phyloP scores from a whole-genome alignment of 768 basidiomycete species.

The Kwoniella mangroviensis region DNA sequence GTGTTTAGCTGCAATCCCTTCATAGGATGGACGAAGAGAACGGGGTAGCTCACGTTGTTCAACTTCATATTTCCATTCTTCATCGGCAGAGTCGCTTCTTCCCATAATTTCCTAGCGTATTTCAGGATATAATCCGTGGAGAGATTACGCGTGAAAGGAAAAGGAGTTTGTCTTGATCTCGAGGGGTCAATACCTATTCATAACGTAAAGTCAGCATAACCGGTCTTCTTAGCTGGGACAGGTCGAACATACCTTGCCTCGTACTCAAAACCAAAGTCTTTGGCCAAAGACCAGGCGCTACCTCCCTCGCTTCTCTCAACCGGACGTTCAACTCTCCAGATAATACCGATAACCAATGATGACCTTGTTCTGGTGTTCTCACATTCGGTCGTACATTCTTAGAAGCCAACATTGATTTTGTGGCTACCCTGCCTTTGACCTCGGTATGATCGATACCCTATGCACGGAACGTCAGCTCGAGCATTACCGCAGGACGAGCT shows the following conservation, averaged over 20 bases:
- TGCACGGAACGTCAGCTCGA: conserved; percentile 14
- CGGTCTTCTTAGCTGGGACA: neutral
- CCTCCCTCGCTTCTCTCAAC: conserved; percentile 77
- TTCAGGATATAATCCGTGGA: conserved; percentile 76
- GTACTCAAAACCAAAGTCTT: conserved; percentile 83
- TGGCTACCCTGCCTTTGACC: conserved; percentile 81
- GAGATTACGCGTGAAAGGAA: conserved; percentile 78
- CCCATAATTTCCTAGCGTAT: conserved; percentile 81
- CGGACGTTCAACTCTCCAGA: conserved; percentile 87
- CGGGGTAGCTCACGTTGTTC: conserved; percentile 63
- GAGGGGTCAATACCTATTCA: conserved; percentile 68
- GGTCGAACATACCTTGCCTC: conserved; percentile 51
- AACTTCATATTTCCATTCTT: conserved; percentile 64
- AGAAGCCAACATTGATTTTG: conserved; percentile 95
- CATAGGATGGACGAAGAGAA: too few relatives aligned
- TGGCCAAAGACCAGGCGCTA: conserved; percentile 80
- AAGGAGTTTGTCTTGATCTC: conserved; percentile 81
- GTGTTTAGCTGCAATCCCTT: too few relatives aligned
- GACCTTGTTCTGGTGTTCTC: conserved; percentile 72
- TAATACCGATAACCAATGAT: conserved; percentile 88
- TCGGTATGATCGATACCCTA: conserved; percentile 82
- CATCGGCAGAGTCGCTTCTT: conserved; percentile 73
- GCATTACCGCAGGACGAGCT: neutral
- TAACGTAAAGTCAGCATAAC: neutral
- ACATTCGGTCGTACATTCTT: conserved; percentile 87